These are phyloP conservation scores for Aspergillus oerlinghausenensis DNA, from an alignment of 2,329 filamentous ascomycete genomes.

Conservation along the genomic window DNA sequence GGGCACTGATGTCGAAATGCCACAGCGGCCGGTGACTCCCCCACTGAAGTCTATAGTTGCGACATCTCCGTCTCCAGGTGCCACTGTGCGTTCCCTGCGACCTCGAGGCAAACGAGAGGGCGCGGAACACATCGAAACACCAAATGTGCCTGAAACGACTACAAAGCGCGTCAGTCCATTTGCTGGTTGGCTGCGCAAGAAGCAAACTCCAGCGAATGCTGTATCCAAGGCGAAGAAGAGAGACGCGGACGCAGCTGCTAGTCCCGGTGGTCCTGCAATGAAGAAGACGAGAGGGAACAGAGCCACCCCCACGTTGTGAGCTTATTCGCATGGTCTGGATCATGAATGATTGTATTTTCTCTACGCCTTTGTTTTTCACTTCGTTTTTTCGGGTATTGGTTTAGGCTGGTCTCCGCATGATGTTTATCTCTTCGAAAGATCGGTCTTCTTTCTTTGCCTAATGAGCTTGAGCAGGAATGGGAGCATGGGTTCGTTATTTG, in stretches of 20 bases:
- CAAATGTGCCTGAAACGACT: conserved; percentile 19
- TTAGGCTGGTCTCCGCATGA: conserved; percentile 1
- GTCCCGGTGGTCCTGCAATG: conserved; percentile 20
- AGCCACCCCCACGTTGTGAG: conserved; percentile 11
- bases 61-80: conserved; percentile 30
- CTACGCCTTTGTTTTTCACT: background rate
- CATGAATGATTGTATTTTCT: background rate
- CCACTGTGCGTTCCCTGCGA: conserved; percentile 30
- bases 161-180: conserved; percentile 38
- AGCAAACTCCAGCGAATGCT: conserved; percentile 24
- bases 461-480: conserved; percentile 3
- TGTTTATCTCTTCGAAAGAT: conserved; percentile 3
- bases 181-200: conserved; percentile 37
- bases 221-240: conserved; percentile 33
- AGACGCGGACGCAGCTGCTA: conserved; percentile 26
- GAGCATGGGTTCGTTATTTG: conserved; percentile 7
- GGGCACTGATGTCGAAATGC: conserved; percentile 10
- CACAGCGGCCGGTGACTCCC: conserved; percentile 21
- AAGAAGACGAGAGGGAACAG: conserved; percentile 29
- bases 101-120: conserved; percentile 25
- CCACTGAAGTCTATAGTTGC: conserved; percentile 13
- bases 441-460: background rate
- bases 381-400: background rate
- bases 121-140: conserved; percentile 20
- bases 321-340: background rate